A percentile compares a stretch with the other conserved stretches of the same genome.
phyloP scores from a whole-genome alignment of 2,329 filamentous ascomycete species.

The Aureobasidium sp. region DNA sequence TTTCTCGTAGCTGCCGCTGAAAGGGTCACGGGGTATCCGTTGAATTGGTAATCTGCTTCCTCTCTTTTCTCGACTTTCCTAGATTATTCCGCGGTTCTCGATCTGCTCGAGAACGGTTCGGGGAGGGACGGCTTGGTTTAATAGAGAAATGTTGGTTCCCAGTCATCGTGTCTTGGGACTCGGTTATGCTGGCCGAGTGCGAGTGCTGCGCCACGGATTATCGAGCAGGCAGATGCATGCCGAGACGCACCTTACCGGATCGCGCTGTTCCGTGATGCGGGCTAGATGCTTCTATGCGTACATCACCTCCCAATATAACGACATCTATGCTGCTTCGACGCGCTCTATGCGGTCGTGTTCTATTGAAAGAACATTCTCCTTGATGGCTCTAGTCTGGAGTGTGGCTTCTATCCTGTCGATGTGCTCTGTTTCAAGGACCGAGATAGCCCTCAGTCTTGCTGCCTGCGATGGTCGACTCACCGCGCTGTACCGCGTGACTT shows the following conservation, averaged over 20 bases:
- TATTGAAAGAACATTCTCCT: not conserved
- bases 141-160: not conserved
- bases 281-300: slow-evolving; percentile 1
- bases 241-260: slow-evolving; percentile 6
- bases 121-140: not conserved
- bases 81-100: not conserved
- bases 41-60: not conserved
- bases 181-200: slow-evolving; percentile 6
- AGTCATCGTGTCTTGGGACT: not conserved
- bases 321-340: not conserved
- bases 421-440: not conserved
- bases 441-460: not conserved
- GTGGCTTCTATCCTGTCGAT: not conserved
- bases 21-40: not conserved
- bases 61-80: not conserved
- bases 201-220: slow-evolving; percentile 1
- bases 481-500: slow-evolving; percentile 2
- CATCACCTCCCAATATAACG: slow-evolving; percentile 3
- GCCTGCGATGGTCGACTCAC: slow-evolving; percentile 3
- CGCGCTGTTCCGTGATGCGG: not conserved
- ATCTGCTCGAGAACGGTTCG: not conserved
- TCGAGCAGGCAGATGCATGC: slow-evolving; percentile 3
- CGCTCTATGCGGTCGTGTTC: not conserved
- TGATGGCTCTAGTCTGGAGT: not conserved
- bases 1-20: not conserved